A percentile compares a stretch with the other conserved stretches of the same genome.
Conservation (phyloP, 805 yeast species). For the Nakazawaea sp. region DNA sequence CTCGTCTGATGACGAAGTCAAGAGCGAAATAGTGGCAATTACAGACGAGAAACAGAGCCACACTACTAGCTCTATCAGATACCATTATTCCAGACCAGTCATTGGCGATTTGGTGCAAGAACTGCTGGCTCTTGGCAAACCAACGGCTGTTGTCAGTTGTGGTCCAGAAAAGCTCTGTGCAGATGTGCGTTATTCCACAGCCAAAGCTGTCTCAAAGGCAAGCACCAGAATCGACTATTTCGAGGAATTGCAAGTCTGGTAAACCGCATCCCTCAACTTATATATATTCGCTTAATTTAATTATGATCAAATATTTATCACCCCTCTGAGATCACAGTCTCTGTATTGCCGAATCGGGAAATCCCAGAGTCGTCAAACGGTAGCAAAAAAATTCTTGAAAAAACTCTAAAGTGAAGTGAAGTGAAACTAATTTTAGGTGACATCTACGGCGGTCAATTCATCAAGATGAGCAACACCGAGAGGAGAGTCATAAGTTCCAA, state of each 20-base stretch:
- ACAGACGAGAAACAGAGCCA: no score
- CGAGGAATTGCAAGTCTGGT: conserved; percentile 32
- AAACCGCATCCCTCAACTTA: not conserved
- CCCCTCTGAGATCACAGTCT: no score
- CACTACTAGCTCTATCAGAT: conserved; percentile 15
- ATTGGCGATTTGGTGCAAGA: conserved; percentile 17
- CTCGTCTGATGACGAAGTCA: not conserved
- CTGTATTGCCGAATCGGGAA: no score
- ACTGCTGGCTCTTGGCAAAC: conserved; percentile 19
- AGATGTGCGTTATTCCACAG: conserved; percentile 27
- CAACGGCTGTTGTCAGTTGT: conserved; percentile 28
- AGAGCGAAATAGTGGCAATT: no score
- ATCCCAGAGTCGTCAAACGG: no score
- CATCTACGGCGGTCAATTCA: no score
- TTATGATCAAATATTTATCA: no score
- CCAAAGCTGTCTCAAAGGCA: conserved; percentile 16
- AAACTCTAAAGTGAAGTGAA: no score
- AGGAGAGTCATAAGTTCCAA: not conserved
- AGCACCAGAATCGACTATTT: conserved; percentile 25
- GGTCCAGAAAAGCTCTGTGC: conserved; percentile 27
- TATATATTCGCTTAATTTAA: no score
- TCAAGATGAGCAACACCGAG: not conserved
- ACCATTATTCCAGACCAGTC: conserved; percentile 15
- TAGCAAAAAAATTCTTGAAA: no score
- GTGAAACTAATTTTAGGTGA: no score